phyloP scores from a whole-genome alignment of 495 filamentous ascomycete genomes.

The Immersiella caudata region DNA sequence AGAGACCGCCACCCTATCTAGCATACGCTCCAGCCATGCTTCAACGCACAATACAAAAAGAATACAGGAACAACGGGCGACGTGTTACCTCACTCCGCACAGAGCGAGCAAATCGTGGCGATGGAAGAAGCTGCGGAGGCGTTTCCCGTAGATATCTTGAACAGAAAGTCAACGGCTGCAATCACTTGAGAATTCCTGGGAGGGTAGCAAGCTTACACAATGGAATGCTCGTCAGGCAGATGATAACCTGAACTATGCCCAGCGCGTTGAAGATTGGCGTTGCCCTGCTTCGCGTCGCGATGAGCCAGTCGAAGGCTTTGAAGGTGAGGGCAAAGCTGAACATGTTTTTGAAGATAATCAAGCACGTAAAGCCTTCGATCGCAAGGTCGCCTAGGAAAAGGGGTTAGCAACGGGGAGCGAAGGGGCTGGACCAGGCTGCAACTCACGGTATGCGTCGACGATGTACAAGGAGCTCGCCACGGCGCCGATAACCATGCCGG shows the following conservation, averaged over 20 bases:
- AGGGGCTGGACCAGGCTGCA: neutral
- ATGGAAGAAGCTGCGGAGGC: slow-evolving; percentile 69
- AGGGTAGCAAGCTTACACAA: slow-evolving; percentile 59
- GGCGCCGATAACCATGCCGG: slow-evolving; percentile 89
- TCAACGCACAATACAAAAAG: neutral
- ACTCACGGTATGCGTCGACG: slow-evolving; percentile 88
- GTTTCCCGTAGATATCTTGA: slow-evolving; percentile 84
- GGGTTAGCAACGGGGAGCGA: slow-evolving; percentile 11
- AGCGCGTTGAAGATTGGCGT: slow-evolving; percentile 66
- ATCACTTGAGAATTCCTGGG: neutral
- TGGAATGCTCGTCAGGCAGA: slow-evolving; percentile 73
- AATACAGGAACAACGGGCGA: neutral
- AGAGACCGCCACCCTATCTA: slow-evolving; percentile 1
- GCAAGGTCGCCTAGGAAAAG: slow-evolving; percentile 67
- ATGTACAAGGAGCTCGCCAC: slow-evolving; percentile 87
- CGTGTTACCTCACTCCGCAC: slow-evolving; percentile 35
- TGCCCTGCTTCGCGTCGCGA: slow-evolving; percentile 56
- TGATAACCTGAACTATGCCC: slow-evolving; percentile 71
- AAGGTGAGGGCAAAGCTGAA: slow-evolving; percentile 87
- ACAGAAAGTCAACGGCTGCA: neutral
- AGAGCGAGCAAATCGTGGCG: slow-evolving; percentile 71
- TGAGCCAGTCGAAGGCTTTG: slow-evolving; percentile 79
- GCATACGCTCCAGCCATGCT: slow-evolving; percentile 1
- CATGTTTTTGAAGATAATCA: slow-evolving; percentile 89
- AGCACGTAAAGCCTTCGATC: slow-evolving; percentile 87